Conservation (phyloP, 2,329 filamentous ascomycete genomes). For the Aschersonia sp. region DNA sequence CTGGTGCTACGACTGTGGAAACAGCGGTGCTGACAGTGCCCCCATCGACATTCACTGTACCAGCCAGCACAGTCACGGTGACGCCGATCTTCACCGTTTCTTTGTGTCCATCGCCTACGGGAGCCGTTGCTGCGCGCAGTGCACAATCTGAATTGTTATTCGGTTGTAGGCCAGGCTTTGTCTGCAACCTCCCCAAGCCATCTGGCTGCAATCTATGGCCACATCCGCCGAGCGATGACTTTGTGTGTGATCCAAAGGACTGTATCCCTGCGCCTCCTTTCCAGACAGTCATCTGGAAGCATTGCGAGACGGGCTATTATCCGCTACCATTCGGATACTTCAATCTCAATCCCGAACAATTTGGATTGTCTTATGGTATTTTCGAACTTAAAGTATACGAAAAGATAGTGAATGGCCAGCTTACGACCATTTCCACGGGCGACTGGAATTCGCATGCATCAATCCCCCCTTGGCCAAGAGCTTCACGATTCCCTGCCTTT, state of each 20-base stretch:
- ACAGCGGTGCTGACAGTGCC: slow-evolving; percentile 15
- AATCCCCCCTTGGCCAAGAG: slow-evolving; percentile 18
- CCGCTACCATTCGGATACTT: slow-evolving; percentile 41
- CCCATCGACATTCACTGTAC: slow-evolving; percentile 13
- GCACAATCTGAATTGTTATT: slow-evolving; percentile 29
- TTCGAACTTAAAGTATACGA: slow-evolving; percentile 32
- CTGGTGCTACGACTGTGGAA: slow-evolving; percentile 15
- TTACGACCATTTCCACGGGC: slow-evolving; percentile 35
- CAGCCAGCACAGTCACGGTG: slow-evolving; percentile 14
- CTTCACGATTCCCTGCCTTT: background rate
- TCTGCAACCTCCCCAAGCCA: slow-evolving; percentile 38
- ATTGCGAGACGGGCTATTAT: slow-evolving; percentile 33
- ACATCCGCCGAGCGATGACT: slow-evolving; percentile 28
- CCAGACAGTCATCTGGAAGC: slow-evolving; percentile 24
- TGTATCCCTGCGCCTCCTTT: slow-evolving; percentile 28
- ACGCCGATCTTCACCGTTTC: slow-evolving; percentile 16
- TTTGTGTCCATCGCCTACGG: slow-evolving; percentile 30
- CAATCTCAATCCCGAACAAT: slow-evolving; percentile 45
- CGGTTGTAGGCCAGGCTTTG: slow-evolving; percentile 36
- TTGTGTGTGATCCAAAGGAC: slow-evolving; percentile 27
- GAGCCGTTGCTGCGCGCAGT: slow-evolving; percentile 14
- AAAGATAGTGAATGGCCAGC: slow-evolving; percentile 18
- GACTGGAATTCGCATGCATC: slow-evolving; percentile 38
- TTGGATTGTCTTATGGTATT: slow-evolving; percentile 49
- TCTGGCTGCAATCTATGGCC: slow-evolving; percentile 35